Evolutionary conservation across 2,329 filamentous ascomycete genomes (phyloP), one percentile per base, ranked within the genome.

Genomic region (Emericellopsis cladophorae): DNA sequence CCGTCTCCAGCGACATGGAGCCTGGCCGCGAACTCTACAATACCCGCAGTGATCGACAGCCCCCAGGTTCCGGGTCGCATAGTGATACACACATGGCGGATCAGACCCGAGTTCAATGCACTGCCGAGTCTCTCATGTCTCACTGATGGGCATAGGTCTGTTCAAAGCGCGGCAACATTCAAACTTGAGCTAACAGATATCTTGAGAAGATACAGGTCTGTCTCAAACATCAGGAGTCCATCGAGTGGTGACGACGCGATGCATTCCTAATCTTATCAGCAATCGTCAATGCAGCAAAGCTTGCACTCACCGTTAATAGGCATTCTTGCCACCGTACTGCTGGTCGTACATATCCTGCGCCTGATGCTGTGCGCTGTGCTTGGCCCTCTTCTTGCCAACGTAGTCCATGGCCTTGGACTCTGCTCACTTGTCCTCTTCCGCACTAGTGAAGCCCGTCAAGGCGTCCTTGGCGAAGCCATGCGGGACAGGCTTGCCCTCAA

Each of bases 381-480:
- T 73, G 44, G 76, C 75, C 57, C 67, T 64, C 57, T 78, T 67
- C 45, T 62, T 59, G 60, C 81, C 75, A 45, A 72, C 50, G 45
- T 65, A 67, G 57, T 81, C 71, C 47, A 77, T 58, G n/a, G 78
- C 78, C 68, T 80, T 81, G 50, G 74, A 79, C 68, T 83, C 84
- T 51, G 74, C 70, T 26, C 89, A 71, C 63, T 79, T 82, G 67
- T 90, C 84, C 53, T 86, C 72, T 63, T 88, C 82, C 46, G 74
- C 81, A 37, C 76, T 83, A 23, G 80, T 84, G 42, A 89, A 67
- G 44, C 79, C 83, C 14, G 74, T 81, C 26, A 90, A 61, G 36
- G 83, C 58, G 65, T 89, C 84, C 68, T 90, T 90, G 56, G 85
- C 85, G 53, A 86, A 81, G 34, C 64, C 65, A 65, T 90, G 84